Conservation (phyloP, 108 stramenopile species). For the Epithemia pelagica region DNA sequence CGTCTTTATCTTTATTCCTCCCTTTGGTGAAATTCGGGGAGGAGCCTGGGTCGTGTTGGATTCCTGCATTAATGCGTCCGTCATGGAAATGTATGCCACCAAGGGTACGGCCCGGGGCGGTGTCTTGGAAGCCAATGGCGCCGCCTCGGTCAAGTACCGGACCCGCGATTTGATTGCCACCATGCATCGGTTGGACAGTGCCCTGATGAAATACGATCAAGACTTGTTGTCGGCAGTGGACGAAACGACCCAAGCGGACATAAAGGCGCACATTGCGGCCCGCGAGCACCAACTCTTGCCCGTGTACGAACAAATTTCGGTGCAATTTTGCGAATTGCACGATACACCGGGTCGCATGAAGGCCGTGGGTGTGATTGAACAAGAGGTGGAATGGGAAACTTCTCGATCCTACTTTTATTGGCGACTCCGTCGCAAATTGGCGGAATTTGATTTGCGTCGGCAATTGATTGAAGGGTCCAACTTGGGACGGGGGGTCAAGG, state of each 20-base stretch:
- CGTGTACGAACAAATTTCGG: slow-evolving; percentile 92
- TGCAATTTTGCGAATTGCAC: slow-evolving; percentile 99
- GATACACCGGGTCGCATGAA: slow-evolving; percentile 99
- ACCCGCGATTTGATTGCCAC: slow-evolving; percentile 85
- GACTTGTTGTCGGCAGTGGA: slow-evolving; percentile 47
- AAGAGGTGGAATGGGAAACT: slow-evolving; percentile 86
- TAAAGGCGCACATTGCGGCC: slow-evolving; percentile 35
- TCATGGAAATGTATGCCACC: slow-evolving; percentile 99
- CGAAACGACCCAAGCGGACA: slow-evolving; percentile 21
- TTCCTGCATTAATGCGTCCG: slow-evolving; percentile 93
- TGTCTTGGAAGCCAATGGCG: slow-evolving; percentile 97
- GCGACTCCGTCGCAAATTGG: slow-evolving; percentile 94
- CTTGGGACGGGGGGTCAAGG: slow-evolving; percentile 70
- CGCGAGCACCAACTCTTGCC: slow-evolving; percentile 82
- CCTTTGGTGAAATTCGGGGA: slow-evolving; percentile 96
- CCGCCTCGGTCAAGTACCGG: slow-evolving; percentile 95
- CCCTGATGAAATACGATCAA: slow-evolving; percentile 62
- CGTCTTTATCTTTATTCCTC: slow-evolving; percentile 99
- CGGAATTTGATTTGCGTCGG: slow-evolving; percentile 91
- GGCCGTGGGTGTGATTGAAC: slow-evolving; percentile 94
- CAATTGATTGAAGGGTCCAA: slow-evolving; percentile 72
- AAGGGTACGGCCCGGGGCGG: slow-evolving; percentile 83
- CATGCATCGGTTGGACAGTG: slow-evolving; percentile 93
- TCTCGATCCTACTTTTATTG: slow-evolving; percentile 94
- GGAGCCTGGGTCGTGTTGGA: slow-evolving; percentile 99